Conservation (phyloP, 2,329 filamentous ascomycete species). For the Paecilomyces sp. region DNA sequence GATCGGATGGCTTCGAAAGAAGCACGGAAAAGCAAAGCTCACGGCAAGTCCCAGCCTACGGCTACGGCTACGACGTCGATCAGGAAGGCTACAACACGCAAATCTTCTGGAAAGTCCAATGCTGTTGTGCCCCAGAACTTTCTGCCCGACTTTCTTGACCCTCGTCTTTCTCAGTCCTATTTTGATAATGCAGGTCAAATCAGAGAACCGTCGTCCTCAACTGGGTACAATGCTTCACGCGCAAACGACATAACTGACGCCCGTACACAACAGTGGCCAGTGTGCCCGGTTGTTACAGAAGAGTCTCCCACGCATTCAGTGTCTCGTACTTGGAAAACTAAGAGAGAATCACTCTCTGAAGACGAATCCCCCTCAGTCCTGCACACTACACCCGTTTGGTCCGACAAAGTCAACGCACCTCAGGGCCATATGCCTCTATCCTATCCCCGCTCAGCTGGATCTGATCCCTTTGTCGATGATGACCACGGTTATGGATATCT, state of each 20-base stretch:
- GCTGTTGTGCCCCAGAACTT: constrained; percentile 1
- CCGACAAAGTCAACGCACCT: constrained; percentile 1
- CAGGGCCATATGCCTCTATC: constrained; percentile 1
- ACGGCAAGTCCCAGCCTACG: constrained; percentile 5
- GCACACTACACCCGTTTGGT: constrained; percentile 9
- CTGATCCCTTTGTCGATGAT: constrained; percentile 13
- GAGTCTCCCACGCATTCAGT: background rate
- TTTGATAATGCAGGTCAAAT: constrained; percentile 1
- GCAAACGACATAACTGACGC: background rate
- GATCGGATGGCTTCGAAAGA: constrained; percentile 73
- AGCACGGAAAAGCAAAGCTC: constrained; percentile 48
- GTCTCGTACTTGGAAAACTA: constrained; percentile 11
- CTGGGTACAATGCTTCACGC: constrained; percentile 4
- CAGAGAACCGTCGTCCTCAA: constrained; percentile 1
- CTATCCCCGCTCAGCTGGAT: constrained; percentile 5
- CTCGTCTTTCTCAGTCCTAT: constrained; percentile 16
- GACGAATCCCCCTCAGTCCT: constrained; percentile 8
- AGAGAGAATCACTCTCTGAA: constrained; percentile 7
- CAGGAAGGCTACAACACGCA: constrained; percentile 4
- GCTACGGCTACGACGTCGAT: constrained; percentile 1
- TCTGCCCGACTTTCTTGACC: constrained; percentile 19
- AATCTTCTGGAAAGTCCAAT: background rate
- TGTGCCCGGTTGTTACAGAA: constrained; percentile 1
- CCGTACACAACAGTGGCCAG: background rate
- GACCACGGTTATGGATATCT: background rate